Percentiles rank a stretch among this genome's conserved stretches.
Conservation (phyloP, 2,329 filamentous ascomycete species). For the Epichloe festucae region DNA sequence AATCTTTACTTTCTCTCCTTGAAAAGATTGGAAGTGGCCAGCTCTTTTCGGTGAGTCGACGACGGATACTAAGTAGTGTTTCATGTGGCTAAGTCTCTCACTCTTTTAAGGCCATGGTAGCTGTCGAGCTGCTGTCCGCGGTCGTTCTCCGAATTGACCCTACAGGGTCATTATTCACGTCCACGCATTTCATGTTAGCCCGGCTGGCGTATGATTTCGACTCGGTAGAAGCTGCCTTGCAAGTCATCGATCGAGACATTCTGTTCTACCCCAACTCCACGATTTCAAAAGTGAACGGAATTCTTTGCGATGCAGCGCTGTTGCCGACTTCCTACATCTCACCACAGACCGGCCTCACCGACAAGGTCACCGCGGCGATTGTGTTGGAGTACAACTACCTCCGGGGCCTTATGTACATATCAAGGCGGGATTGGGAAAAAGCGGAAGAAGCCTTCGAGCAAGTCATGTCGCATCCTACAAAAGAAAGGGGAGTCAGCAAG, state of each 20-base stretch:
- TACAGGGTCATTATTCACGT: constrained; percentile 51
- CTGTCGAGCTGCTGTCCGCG: constrained; percentile 30
- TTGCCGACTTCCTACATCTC: constrained; percentile 46
- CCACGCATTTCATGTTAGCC: constrained; percentile 44
- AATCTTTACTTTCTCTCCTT: constrained; percentile 30
- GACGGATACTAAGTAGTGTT: neutral
- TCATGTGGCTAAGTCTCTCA: neutral
- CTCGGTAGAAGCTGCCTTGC: constrained; percentile 39
- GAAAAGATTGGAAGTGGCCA: constrained; percentile 24
- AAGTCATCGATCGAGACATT: constrained; percentile 51
- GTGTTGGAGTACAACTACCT: constrained; percentile 57
- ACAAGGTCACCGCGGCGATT: constrained; percentile 33
- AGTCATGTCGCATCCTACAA: constrained; percentile 53
- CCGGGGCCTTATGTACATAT: constrained; percentile 52
- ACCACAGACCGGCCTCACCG: constrained; percentile 41
- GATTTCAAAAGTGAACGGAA: constrained; percentile 20
- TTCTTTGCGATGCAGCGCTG: constrained; percentile 33
- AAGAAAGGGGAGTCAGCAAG: constrained; percentile 51
- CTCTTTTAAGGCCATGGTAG: constrained; percentile 28
- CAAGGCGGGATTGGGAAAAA: constrained; percentile 45
- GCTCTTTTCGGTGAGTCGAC: constrained; percentile 27
- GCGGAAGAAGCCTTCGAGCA: constrained; percentile 50
- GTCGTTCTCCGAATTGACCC: constrained; percentile 57
- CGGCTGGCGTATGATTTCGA: constrained; percentile 45
- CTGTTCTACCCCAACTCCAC: constrained; percentile 47